Conservation (phyloP, 768 basidiomycete species). For the Fistulinella prunicolor region DNA sequence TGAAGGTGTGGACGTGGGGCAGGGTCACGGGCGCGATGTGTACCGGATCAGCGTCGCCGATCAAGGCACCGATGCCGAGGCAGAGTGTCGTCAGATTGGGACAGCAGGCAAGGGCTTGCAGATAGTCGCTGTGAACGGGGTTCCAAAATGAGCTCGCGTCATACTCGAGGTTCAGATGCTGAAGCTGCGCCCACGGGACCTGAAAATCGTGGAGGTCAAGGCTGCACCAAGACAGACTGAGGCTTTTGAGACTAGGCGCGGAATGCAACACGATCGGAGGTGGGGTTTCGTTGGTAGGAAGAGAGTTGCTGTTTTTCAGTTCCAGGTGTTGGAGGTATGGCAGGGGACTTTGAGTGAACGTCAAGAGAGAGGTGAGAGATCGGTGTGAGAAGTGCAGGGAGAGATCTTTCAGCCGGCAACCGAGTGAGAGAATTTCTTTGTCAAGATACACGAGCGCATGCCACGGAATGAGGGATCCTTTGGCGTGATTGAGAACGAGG, state of each 20-base stretch:
- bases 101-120: slow-evolving; percentile 22
- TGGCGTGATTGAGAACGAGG: slow-evolving; percentile 21
- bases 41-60: slow-evolving; percentile 15
- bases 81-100: slow-evolving; percentile 26
- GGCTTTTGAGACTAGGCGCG: slow-evolving; percentile 27
- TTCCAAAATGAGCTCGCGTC: slow-evolving; percentile 30
- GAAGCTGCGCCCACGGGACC: slow-evolving; percentile 29
- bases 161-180: slow-evolving; percentile 26
- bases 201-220: slow-evolving; percentile 27
- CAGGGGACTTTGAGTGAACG: slow-evolving; percentile 25
- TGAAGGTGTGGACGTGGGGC: slow-evolving; percentile 27
- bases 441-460: slow-evolving; percentile 30
- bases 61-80: slow-evolving; percentile 24
- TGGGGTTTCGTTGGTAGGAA: slow-evolving; percentile 25
- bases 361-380: slow-evolving; percentile 26
- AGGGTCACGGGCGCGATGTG: slow-evolving; percentile 24
- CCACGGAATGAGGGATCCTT: slow-evolving; percentile 23
- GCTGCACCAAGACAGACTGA: slow-evolving; percentile 27
- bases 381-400: slow-evolving; percentile 21
- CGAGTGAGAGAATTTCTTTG: slow-evolving; percentile 26
- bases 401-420: slow-evolving; percentile 19
- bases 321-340: slow-evolving; percentile 27
- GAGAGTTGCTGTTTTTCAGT: slow-evolving; percentile 23
- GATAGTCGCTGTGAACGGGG: slow-evolving; percentile 28
- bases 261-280: slow-evolving; percentile 23